These are phyloP conservation scores for Flagelloscypha sp. DNA, from an alignment of 768 basidiomycete species.

Conservation along the genomic window DNA sequence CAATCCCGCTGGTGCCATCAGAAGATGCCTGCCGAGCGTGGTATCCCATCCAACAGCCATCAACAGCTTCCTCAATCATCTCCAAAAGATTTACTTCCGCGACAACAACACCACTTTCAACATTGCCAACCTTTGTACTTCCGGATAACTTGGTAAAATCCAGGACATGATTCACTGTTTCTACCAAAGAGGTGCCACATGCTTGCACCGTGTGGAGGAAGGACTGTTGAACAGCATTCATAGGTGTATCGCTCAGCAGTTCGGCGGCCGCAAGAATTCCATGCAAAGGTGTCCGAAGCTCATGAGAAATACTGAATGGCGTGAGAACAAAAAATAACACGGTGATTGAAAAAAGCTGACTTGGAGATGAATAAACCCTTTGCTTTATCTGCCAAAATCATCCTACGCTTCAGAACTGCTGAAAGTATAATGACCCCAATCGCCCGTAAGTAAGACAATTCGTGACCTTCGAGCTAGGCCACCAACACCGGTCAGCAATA, in stretches of 20 bases:
- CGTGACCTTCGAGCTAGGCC: constrained; percentile 75
- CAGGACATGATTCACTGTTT: constrained; percentile 94
- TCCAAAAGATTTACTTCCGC: constrained; percentile 70
- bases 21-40: constrained; percentile 66
- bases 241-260: constrained; percentile 73
- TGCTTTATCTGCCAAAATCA: constrained; percentile 92
- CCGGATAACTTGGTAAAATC: constrained; percentile 95
- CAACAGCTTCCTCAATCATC: constrained; percentile 82
- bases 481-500: no score
- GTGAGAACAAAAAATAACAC: not conserved
- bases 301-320: constrained; percentile 70
- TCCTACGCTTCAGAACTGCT: constrained; percentile 83
- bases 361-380: constrained; percentile 91
- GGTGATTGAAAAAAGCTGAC: constrained; percentile 29
- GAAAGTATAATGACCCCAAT: constrained; percentile 93
- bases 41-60: constrained; percentile 92
- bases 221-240: constrained; percentile 74
- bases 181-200: constrained; percentile 90
- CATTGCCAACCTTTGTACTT: constrained; percentile 68
- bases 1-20: constrained; percentile 68
- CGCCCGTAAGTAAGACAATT: constrained; percentile 85
- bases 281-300: constrained; percentile 84
- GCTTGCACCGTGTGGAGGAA: constrained; percentile 92
- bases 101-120: constrained; percentile 66
- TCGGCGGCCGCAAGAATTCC: constrained; percentile 92